Base-by-base conservation (phyloP, 768 basidiomycete genomes). In the Psilocybe tampanensis region DNA sequence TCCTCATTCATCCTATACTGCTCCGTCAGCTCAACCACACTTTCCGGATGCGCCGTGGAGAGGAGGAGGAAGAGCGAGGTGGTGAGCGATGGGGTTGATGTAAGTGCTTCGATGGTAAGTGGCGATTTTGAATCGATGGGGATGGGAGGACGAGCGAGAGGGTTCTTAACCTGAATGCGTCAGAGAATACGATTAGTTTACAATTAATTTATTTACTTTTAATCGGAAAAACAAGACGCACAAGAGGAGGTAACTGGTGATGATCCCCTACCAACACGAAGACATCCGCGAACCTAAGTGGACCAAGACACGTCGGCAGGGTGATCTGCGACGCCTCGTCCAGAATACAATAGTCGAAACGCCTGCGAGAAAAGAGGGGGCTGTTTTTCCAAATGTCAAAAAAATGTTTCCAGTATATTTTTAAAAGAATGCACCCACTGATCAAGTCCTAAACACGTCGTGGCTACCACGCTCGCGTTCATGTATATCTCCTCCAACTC, bases 241-340 rank as follows among this genome's bases (percentile, higher is more conserved):
- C 96, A 39, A 98, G 81, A 0, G 97, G 97, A 9, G 96, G 96
- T 2, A 99, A 85, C 66, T 99, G 97, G 75, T 90, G 94, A 73
- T 99, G 97, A 68, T 98, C 97, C 7, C 97, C 97, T 17, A 98
- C 96, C 12, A 98, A 86, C 4, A 98, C 84, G 62, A 98, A 99
- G 41, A 81, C 92, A 49, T 94, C 83, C 1, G 95, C 94, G 64
- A 89, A 92, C 1, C 95, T 86, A 2, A 98, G 75, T 0, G 97
- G 97, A 5, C 97, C 97, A 1, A 98, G 77, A 65, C 94, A 98
- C 0, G 95, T 96, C 0, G 97, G 97, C 1, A 98, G 72, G 0
- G 97, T 98, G 60, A 98, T 95, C 68, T 98, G 96, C 0, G 97
- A 98, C 0, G 97, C 97, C 70, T 99, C 97, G 60, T 98, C 97